Conservation (phyloP, 805 yeast species). For the Cyberlindnera japonica region DNA sequence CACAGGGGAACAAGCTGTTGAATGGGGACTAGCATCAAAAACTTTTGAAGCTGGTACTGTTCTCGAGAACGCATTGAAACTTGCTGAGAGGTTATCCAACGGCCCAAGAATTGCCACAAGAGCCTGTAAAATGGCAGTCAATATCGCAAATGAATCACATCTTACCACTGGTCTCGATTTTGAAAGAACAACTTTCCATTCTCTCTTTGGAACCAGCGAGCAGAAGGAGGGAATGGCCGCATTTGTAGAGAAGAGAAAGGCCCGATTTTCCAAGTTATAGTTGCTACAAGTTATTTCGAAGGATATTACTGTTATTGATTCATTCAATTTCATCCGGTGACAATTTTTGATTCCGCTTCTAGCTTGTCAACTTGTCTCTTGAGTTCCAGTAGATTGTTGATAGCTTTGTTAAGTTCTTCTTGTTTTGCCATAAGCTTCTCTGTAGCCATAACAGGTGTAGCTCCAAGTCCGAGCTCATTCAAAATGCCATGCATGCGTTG, state of each 20-base stretch:
- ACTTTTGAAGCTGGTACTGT: constrained; percentile 37
- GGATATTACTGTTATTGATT: background rate
- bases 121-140: constrained; percentile 45
- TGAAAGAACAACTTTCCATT: constrained; percentile 38
- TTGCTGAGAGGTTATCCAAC: constrained; percentile 40
- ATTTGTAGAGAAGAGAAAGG: constrained; percentile 43
- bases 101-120: constrained; percentile 41
- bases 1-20: constrained; percentile 41
- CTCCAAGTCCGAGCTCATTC: constrained; percentile 75
- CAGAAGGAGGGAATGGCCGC: constrained; percentile 51
- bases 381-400: constrained; percentile 71
- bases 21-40: constrained; percentile 46
- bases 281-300: too few species aligned
- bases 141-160: constrained; percentile 34
- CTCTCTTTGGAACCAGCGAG: constrained; percentile 42
- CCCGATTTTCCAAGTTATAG: constrained; percentile 29
- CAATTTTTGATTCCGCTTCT: constrained; percentile 65
- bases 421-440: constrained; percentile 70
- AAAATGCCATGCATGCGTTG: constrained; percentile 56
- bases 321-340: constrained; percentile 8
- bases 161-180: constrained; percentile 5
- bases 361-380: constrained; percentile 85
- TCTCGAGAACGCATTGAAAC: constrained; percentile 40
- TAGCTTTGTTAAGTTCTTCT: constrained; percentile 68
- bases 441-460: constrained; percentile 86